Evolutionary conservation across 2,329 filamentous ascomycete species (phyloP).

Genomic region (Ustulina deusta): DNA sequence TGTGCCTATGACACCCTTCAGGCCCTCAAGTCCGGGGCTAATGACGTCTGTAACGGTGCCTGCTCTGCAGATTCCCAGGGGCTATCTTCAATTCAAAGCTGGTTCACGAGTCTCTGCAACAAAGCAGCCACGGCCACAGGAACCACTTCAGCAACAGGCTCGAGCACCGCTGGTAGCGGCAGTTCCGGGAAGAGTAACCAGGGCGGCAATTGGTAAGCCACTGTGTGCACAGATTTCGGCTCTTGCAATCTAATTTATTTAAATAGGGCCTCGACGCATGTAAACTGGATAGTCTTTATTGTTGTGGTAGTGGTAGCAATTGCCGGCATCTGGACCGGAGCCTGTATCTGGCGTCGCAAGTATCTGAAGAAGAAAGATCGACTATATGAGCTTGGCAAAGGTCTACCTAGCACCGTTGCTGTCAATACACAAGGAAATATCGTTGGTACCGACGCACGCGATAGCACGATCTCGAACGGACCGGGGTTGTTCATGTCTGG

Average conservation of each 20-base stretch:
- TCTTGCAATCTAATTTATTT: constrained; percentile 20
- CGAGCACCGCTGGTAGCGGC: constrained; percentile 45
- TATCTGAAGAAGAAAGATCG: constrained; percentile 78
- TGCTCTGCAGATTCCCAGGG: constrained; percentile 66
- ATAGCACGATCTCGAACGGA: constrained; percentile 47
- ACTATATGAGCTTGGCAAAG: constrained; percentile 62
- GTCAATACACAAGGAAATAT: constrained; percentile 51
- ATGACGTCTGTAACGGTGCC: constrained; percentile 71
- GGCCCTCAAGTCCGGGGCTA: constrained; percentile 66
- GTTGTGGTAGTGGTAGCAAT: constrained; percentile 79
- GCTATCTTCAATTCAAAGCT: constrained; percentile 70
- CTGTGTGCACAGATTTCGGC: not conserved
- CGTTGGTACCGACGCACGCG: constrained; percentile 46
- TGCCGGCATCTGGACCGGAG: constrained; percentile 72
- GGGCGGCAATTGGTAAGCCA: constrained; percentile 61
- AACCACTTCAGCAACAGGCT: constrained; percentile 44
- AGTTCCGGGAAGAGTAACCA: constrained; percentile 44
- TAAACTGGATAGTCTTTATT: constrained; percentile 85
- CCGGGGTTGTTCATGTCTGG: constrained; percentile 56
- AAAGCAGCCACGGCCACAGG: constrained; percentile 53
- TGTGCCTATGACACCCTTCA: constrained; percentile 73
- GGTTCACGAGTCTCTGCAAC: constrained; percentile 77
- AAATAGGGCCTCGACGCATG: constrained; percentile 75
- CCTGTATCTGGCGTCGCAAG: constrained; percentile 77
- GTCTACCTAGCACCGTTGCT: constrained; percentile 54